Evolutionary conservation across 2,329 filamentous ascomycete genomes (phyloP), one percentile per base, ranked within the genome.

Genomic region (Myriosclerotinia curreyana): DNA sequence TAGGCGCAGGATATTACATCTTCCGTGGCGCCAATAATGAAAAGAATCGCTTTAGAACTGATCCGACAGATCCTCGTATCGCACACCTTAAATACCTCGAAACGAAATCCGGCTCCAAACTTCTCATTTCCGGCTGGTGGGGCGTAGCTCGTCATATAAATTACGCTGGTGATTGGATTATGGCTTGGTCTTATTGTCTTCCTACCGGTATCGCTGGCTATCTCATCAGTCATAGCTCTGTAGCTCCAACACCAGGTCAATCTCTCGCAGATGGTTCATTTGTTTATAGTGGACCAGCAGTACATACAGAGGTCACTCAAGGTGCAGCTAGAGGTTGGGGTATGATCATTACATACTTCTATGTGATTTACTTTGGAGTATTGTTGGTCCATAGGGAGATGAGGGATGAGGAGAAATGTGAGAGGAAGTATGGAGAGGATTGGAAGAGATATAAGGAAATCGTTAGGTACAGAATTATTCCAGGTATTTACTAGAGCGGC

Each of bases 1-100:
- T 94, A 62, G 80, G 80, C 0, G 74, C 84, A 1, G 93, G 92
- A n/a, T 96, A 94, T 78, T 88, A 84, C 75, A 92, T 96, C 75
- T 98, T 98, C 86, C 92, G 94, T 65, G 82, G 89, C n/a, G 86
- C 91, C 75, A 98, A 98, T 82, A 91, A 86, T 77, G 88, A 97
- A 79, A 98, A 98, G 86, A 96, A 97, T 78, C 83, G 84, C 31
- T 98, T 98, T 86, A 87, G 95, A 65, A 96, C 86, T 44, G 86
- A 97, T 76, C 93, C 93, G 36, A 81, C 88, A 40, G 91, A 96
- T 73, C 90, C 92, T 0, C 82, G 82, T 40, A 86, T 97, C 64
- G 83, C 86, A 50, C 88, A 96, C 73, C 85, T 97, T 70, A 86
- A 89, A 74, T 96, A 89, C 76, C 92, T 98, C 66, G 81, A 95